Percentiles rank a stretch among this genome's conserved stretches.
Evolutionary conservation across 2,329 filamentous ascomycete species (phyloP).

Genomic region (Pseudodiploospora longispora): DNA sequence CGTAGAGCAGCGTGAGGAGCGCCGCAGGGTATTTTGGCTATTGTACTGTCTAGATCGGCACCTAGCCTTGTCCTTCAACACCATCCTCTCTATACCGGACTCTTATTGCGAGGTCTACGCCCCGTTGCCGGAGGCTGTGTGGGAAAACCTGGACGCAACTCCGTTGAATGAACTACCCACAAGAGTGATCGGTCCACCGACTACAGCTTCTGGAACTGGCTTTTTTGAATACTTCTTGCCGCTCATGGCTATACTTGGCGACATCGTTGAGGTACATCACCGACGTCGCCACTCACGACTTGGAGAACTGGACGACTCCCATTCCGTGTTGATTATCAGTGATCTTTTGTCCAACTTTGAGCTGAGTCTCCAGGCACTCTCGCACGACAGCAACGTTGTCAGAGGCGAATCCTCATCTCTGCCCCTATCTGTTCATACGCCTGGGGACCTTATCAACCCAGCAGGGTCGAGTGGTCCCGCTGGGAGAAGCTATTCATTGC

Average conservation of each 20-base stretch:
- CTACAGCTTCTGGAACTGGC: constrained; percentile 30
- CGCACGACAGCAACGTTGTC: constrained; percentile 13
- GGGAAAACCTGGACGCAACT: constrained; percentile 30
- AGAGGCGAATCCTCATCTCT: neutral
- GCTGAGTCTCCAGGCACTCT: constrained; percentile 26
- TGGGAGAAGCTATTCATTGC: neutral
- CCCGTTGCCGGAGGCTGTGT: constrained; percentile 32
- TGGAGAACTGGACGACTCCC: constrained; percentile 25
- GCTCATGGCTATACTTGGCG: constrained; percentile 39
- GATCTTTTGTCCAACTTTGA: constrained; percentile 31
- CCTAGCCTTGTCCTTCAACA: constrained; percentile 38
- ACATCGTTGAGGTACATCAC: constrained; percentile 41
- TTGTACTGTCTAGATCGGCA: constrained; percentile 40
- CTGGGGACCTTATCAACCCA: constrained; percentile 5
- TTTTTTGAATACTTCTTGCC: constrained; percentile 44
- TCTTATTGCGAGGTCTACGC: constrained; percentile 35
- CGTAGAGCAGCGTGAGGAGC: constrained; percentile 37
- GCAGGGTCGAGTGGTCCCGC: constrained; percentile 9
- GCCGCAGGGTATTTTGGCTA: constrained; percentile 39
- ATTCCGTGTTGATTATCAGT: constrained; percentile 26
- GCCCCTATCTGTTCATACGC: constrained; percentile 2
- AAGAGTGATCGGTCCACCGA: constrained; percentile 29
- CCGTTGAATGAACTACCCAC: constrained; percentile 22
- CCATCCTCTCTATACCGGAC: constrained; percentile 35
- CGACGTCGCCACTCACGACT: constrained; percentile 34